Evolutionary conservation across 2,329 filamentous ascomycete species (phyloP).

Genomic region (Fusarium chaquense): DNA sequence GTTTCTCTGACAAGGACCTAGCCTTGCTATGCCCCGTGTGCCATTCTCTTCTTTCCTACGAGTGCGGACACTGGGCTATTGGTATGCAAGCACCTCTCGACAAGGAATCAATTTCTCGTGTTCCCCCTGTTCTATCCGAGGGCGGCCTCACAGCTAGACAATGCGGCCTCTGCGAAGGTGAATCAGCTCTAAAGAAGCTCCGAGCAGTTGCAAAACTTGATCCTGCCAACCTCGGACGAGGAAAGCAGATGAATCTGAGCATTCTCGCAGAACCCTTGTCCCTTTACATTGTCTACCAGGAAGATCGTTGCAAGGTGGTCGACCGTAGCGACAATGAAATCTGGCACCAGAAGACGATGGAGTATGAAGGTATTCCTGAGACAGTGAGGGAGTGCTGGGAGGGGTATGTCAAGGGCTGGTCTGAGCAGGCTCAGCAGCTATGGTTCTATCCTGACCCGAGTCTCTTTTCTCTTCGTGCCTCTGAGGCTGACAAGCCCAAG

Average conservation of each 20-base stretch:
- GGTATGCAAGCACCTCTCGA: neutral
- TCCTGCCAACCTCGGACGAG: neutral
- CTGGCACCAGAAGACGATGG: neutral
- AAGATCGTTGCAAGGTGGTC: neutral
- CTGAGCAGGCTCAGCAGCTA: neutral
- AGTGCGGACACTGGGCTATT: neutral
- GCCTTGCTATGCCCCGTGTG: neutral
- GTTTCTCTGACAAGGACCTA: neutral
- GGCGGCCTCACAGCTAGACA: neutral
- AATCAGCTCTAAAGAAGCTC: neutral
- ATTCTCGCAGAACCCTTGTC: neutral
- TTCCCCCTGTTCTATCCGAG: neutral
- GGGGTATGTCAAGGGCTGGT: neutral
- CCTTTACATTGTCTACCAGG: neutral
- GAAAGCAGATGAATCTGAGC: neutral
- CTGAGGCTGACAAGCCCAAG: neutral
- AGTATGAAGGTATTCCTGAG: neutral
- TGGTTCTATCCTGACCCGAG: neutral
- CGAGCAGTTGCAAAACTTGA: neutral
- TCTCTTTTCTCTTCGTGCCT: neutral
- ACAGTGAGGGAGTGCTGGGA: neutral
- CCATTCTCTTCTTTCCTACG: neutral
- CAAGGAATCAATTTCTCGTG: neutral
- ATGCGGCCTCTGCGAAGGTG: neutral
- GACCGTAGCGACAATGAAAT: neutral